These are phyloP conservation scores for Coleophoma crateriformis DNA, from an alignment of 2,329 filamentous ascomycete genomes.

Conservation along the genomic window DNA sequence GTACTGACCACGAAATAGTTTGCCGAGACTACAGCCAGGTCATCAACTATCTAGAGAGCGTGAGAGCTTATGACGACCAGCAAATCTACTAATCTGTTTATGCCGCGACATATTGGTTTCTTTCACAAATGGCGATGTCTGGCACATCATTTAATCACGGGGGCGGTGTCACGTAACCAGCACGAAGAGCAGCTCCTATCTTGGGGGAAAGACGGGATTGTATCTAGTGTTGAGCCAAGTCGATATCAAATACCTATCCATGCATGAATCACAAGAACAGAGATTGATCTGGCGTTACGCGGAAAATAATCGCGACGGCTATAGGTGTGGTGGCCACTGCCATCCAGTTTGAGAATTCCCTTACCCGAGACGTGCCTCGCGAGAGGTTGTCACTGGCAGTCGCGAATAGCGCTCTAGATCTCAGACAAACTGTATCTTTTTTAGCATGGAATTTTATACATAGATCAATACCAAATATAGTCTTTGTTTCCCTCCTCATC, in stretches of 20 bases:
- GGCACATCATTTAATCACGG: not conserved
- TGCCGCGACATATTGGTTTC: not conserved
- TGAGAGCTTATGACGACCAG: constrained; percentile 38
- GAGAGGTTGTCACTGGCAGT: too few species aligned
- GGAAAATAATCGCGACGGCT: not conserved
- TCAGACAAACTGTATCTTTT: too few species aligned
- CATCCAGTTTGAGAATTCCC: not conserved
- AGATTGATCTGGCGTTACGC: not conserved
- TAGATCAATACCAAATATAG: too few species aligned
- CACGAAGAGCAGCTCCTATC: not conserved
- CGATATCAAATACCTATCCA: not conserved
- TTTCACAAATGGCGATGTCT: not conserved
- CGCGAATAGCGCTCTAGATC: too few species aligned
- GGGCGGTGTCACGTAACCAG: not conserved
- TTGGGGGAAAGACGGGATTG: not conserved
- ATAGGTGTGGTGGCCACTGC: not conserved
- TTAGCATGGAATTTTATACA: too few species aligned
- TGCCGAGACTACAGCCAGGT: constrained; percentile 38
- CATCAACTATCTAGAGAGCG: constrained; percentile 35
- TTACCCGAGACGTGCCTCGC: too few species aligned
- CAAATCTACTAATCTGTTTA: constrained; percentile 31
- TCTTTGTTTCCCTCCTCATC: too few species aligned
- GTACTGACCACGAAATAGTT: constrained; percentile 19
- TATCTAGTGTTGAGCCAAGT: not conserved
- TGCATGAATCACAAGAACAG: not conserved